These are phyloP conservation scores for Xylariaceae sp. DNA, from an alignment of 2,329 filamentous ascomycete species.

Conservation along the genomic window DNA sequence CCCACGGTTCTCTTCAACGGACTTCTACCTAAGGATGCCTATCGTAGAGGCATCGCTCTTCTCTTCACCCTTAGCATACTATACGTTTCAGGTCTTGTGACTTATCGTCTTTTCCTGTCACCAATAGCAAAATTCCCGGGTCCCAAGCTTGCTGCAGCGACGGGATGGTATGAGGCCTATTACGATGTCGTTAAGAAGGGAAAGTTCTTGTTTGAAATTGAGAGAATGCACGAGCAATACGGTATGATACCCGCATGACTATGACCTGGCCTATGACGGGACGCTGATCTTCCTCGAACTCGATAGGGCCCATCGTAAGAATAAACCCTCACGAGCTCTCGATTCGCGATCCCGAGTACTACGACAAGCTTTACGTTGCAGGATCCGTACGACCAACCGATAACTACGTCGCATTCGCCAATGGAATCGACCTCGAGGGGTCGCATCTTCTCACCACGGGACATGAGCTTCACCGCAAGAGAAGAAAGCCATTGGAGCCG, in stretches of 20 bases:
- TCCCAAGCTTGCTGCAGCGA: constrained; percentile 35
- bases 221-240: constrained; percentile 34
- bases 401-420: not conserved
- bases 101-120: not conserved
- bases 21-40: too few relatives aligned
- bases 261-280: too few relatives aligned
- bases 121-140: constrained; percentile 26
- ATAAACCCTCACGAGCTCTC: constrained; percentile 45
- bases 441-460: too few relatives aligned
- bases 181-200: constrained; percentile 33
- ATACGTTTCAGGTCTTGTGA: too few relatives aligned
- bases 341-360: constrained; percentile 42
- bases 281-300: not conserved
- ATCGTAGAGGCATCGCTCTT: too few relatives aligned
- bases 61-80: too few relatives aligned
- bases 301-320: constrained; percentile 41
- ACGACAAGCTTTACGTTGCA: constrained; percentile 33
- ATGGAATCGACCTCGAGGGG: not conserved
- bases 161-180: constrained; percentile 36
- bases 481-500: constrained; percentile 11
- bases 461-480: constrained; percentile 9
- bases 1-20: too few relatives aligned
- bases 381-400: not conserved
- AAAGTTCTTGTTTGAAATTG: constrained; percentile 32
- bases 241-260: too few relatives aligned